These are phyloP conservation scores for Didymella pomorum DNA, from an alignment of 2,329 filamentous ascomycete genomes.

Conservation along the genomic window DNA sequence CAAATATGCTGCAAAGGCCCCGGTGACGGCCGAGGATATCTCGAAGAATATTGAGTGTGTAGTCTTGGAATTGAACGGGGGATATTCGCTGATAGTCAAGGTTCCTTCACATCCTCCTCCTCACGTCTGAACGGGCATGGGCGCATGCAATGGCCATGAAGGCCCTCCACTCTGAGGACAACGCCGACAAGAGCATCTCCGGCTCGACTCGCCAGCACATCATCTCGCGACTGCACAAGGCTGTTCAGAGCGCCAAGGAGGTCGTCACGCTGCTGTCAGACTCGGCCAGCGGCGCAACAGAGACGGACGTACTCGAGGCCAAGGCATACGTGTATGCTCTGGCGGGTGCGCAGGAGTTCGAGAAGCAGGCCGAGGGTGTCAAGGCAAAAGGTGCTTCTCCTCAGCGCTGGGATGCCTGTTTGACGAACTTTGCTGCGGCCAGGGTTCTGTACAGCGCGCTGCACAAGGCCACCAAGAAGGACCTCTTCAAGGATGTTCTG, in stretches of 20 bases:
- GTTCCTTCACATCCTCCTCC: slow-evolving; percentile 68
- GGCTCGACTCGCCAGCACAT: slow-evolving; percentile 87
- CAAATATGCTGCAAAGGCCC: slow-evolving; percentile 78
- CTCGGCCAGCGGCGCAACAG: slow-evolving; percentile 68
- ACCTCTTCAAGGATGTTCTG: slow-evolving; percentile 85
- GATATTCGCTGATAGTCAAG: slow-evolving; percentile 22
- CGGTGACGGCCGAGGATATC: slow-evolving; percentile 78
- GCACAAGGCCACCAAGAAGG: slow-evolving; percentile 70
- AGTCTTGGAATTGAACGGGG: background rate
- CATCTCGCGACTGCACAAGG: slow-evolving; percentile 84
- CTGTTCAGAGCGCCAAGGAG: slow-evolving; percentile 71
- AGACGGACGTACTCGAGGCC: slow-evolving; percentile 81
- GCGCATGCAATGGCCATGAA: slow-evolving; percentile 97
- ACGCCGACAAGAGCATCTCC: slow-evolving; percentile 74
- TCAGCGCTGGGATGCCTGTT: slow-evolving; percentile 76
- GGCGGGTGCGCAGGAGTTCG: slow-evolving; percentile 79
- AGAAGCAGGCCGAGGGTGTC: slow-evolving; percentile 71
- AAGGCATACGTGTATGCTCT: slow-evolving; percentile 82
- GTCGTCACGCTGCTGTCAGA: slow-evolving; percentile 73
- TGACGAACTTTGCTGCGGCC: slow-evolving; percentile 77
- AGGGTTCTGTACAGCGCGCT: slow-evolving; percentile 85
- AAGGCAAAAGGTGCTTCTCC: slow-evolving; percentile 48
- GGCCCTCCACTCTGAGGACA: slow-evolving; percentile 78
- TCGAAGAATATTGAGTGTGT: slow-evolving; percentile 77
- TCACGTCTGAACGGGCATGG: slow-evolving; percentile 91